Evolutionary conservation across 176 grass and related monocot species (phyloP), one percentile per base, ranked within the genome.

Genomic region (Elaeis guineensis): DNA sequence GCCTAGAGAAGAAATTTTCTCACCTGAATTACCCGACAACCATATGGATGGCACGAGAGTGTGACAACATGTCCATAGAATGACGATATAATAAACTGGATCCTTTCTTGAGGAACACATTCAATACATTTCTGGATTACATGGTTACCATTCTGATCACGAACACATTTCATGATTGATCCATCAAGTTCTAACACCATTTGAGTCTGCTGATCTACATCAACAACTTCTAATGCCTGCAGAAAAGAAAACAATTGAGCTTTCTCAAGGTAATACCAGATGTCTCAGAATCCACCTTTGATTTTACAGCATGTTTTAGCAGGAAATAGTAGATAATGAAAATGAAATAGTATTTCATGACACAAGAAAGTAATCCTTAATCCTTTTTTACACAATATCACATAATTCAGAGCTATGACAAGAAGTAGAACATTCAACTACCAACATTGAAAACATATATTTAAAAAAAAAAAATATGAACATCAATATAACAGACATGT

Each of bases 61-160:
- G 82, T 72, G 51, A 98, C 79, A 20, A 98, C 81, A 71, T 98
- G 93, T 11, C 81, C 84, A 35, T 85, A 98, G 63, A 98, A 98
- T 4, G 93, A 65, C 25, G 79, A 87, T 61, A 92, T 79, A 21
- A 98, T 89, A 49, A 92, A 98, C 20, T 54, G 69, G 59, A 98
- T 89, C 58, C 61, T 82, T 63, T 86, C 82, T 73, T 89, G 87
- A 35, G 87, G 84, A 62, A 92, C 81, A 68, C 84, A 92, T 75
- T 98, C 93, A 44, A 98, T 98, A 73, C 93, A 98, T 62, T 98
- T 98, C 44, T 98, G 92, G 61, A 97, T 80, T 32, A 97, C 92
- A 78, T 97, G 92, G 69, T 97, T 97, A 4, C 92, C 92, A 64
- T 97, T 97, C 66, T 97, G 92, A 84, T 97, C 87, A 69, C 87